Evolutionary conservation across 768 basidiomycete species (phyloP), one percentile per base, ranked within the genome.

Genomic region (Suillus brevipes): DNA sequence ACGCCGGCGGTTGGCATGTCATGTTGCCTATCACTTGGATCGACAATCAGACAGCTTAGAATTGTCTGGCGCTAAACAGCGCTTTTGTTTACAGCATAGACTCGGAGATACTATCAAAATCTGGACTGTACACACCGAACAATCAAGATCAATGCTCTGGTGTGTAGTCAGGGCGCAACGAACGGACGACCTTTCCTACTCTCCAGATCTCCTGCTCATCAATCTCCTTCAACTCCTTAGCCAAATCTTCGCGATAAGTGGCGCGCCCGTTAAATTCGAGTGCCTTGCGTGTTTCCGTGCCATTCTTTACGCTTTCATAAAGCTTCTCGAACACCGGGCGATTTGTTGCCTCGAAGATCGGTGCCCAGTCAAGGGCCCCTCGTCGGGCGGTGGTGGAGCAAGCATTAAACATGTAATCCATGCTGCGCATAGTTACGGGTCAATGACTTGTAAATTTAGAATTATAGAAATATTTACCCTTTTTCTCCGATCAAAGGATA

Each of bases 361-460:
- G 96, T 16, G 97, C 95, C 97, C 97, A 99, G 85, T 99, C 97
- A 69, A 97, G 92, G 50, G 97, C 97, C 72, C 97, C 97, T 69
- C 97, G 96, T 72, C 97, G 95, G 58, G 97, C 97, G 57, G 97
- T 99, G 71, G 97, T 99, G 37, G 97, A 99, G 84, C 97, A 99
- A 47, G 97, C 97, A 75, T 91, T 91, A 87, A 89, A 98, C 96
- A 99, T 97, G 87, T 97, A 97, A 82, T 98, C 96, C 96, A 96
- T 91, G 63, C 95, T 95, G 76, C 59, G 61, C 47, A 62, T 36
- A 64, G 45, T 64, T 20, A 12, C 53, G 9, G 40, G 18, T 53
- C 10, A 60, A 31, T 31, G 18, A 18, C 2, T 53, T 6, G 28
- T 31, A 18, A 31, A 10, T 20, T 6, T 18, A 18, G 9, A 5